These are phyloP conservation scores for Akanthomyces dipterigenus DNA, from an alignment of 2,329 filamentous ascomycete genomes.

Conservation along the genomic window DNA sequence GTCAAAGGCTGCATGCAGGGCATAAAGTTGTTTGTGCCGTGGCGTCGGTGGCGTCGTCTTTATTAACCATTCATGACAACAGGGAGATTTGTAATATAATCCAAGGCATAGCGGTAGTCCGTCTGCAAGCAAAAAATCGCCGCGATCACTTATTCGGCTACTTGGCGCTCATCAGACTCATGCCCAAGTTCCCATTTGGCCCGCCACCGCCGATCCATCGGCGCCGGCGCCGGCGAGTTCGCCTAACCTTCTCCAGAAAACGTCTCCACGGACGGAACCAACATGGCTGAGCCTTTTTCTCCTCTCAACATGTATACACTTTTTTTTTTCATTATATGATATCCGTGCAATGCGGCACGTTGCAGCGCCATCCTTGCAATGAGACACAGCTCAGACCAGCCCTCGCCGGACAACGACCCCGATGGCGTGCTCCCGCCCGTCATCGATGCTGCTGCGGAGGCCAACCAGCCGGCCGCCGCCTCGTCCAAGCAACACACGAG, in stretches of 20 bases:
- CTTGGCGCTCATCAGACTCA: no score
- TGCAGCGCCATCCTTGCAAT: background rate
- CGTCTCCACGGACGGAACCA: background rate
- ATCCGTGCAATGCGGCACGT: background rate
- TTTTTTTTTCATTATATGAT: background rate
- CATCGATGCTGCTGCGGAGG: background rate
- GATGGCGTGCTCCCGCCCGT: conserved; percentile 3
- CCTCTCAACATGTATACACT: background rate
- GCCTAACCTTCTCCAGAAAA: background rate
- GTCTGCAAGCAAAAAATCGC: background rate
- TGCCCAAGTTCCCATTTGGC: background rate
- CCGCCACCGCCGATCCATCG: background rate
- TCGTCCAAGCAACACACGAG: conserved; percentile 9
- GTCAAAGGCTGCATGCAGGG: no score
- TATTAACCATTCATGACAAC: no score
- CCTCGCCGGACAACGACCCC: background rate
- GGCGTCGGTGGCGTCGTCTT: no score
- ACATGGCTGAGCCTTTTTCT: background rate
- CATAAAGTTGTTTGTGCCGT: no score
- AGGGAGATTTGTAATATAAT: no score
- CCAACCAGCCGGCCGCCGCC: background rate
- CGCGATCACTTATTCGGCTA: no score
- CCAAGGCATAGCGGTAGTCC: no score
- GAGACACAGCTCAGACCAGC: background rate
- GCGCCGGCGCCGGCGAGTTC: conserved; percentile 1